Evolutionary conservation across 208 protist species (phyloP), one percentile per base, ranked within the genome.

Genomic region (Trypanosoma vivax): DNA sequence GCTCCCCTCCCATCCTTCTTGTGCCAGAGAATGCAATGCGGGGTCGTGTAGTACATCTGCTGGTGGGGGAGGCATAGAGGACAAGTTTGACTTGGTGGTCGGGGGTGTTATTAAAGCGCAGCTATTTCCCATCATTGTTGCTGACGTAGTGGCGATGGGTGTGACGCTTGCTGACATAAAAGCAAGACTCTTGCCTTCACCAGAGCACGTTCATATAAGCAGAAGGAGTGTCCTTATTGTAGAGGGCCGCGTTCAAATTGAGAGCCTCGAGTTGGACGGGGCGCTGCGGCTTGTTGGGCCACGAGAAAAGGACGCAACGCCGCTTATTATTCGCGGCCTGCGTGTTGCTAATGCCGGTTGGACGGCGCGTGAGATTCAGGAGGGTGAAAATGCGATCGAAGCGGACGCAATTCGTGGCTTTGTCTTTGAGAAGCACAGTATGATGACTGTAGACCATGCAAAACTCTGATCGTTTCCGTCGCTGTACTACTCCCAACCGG

Each of bases 401-500:
- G 66, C 73, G 3, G 67, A 86, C 33, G 63, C 35, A n/a, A 87
- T 94, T 31, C 80, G 88, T 5, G 88, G 88, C 14, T 94, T 80
- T 66, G 55, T 76, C n/a, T 55, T 94, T 25, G 66, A 81, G 29
- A 79, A 86, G 59, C 19, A 43, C 7, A 53, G 73, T 18, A 76
- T 21, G 29, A 21, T 54, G 21, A 43, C 23, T 3, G 10, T 54
- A 33, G 31, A 61, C 23, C n/a, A 51, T 21, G 33, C 56, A 14
- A 62, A 53, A 27, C 25, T 53, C 33, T 60, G 25, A n/a, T 29
- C 6, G 5, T 41, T 18, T 27, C 38, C 28, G 11, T 29, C 21
- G 18, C 10, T 50, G 13, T 34, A 16, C 23, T 50, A 38, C 10
- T 16, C 37, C 37, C n/a, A n/a, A n/a, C n/a, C n/a, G n/a, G n/a